phyloP scores from a whole-genome alignment of 495 filamentous ascomycete genomes.

The Hypoxylon subgilvum region DNA sequence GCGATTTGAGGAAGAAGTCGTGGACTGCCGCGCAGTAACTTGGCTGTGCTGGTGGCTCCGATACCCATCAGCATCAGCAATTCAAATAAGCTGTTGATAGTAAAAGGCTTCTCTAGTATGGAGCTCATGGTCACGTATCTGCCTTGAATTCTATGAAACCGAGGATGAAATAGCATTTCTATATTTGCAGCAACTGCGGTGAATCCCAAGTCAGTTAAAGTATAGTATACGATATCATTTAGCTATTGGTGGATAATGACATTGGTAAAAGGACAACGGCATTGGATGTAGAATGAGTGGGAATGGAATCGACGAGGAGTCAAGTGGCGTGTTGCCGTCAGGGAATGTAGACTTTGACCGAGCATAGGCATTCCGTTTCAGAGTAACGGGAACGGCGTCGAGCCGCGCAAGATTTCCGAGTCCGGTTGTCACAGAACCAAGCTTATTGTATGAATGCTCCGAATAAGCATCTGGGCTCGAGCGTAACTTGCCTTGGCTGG shows the following conservation, averaged over 20 bases:
- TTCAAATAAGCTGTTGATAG: conserved; percentile 12
- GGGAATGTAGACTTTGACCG: not conserved
- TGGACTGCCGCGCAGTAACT: conserved; percentile 37
- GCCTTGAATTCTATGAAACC: not conserved
- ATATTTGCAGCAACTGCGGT: not conserved
- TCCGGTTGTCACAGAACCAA: not conserved
- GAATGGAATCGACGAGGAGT: not conserved
- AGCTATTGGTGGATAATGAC: too few relatives aligned
- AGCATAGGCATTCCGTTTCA: not conserved
- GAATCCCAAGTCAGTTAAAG: too few relatives aligned
- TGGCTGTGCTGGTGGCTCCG: conserved; percentile 4
- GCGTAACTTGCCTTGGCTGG: not conserved
- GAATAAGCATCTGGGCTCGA: not conserved
- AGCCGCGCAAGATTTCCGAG: not conserved
- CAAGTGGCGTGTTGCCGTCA: too few relatives aligned
- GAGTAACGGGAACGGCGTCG: not conserved
- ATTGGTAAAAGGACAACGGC: too few relatives aligned
- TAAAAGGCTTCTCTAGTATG: not conserved
- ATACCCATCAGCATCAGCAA: conserved; percentile 8
- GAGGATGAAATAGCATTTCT: not conserved
- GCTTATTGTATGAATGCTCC: not conserved
- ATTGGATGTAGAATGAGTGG: not conserved
- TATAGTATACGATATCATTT: too few relatives aligned
- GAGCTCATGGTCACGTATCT: conserved; percentile 2
- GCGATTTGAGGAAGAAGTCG: conserved; percentile 35